Base-by-base conservation (phyloP, 73 alveolate genomes). In the Uronychia binucleata region DNA sequence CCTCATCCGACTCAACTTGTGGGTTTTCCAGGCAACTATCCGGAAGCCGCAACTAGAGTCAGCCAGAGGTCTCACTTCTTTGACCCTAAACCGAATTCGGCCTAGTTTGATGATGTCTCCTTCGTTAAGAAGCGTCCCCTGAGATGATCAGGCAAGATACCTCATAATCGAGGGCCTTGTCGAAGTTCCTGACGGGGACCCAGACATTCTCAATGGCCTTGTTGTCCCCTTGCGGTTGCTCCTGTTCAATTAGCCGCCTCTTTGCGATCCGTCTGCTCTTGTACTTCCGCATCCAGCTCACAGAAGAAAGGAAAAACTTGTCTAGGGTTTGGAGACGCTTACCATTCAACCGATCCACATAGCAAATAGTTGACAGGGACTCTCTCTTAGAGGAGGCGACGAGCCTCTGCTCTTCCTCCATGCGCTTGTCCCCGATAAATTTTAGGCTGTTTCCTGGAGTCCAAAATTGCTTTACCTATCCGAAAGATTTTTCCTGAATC, bases 81-180 rank as follows among this genome's bases (percentile, higher is more conserved):
- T 86, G 26, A 88, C 87, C 0, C 81, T 77, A 77, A 88, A 88
- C 30, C 83, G 32, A 1, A 88, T 88, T 77, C 94, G 75, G 28
- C 94, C 94, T 13, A 88, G 83, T 67, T 83, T 88, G 31, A 88
- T 31, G 57, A 77, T 82, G 58, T 88, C 94, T 14, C 94, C 94
- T 31, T 33, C 34, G 26, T 88, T 81, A 30, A 81, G 33, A 1
- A 46, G 5, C 67, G 19, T 46, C 67, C 67, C 67, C 19, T 11
- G n/a, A 46, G 19, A 11, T 19, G 19, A 46, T 11, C 67, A 11
- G 19, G 5, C n/a, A 46, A 11, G 19, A 11, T 46, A 46, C 67
- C 19, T 46, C 5, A 19, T 46, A 46, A 11, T 46, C 67, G 5
- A 11, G n/a, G 19, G 5, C 67, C 19, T 46, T 5, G 67, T 46